Percentiles rank a stretch among this genome's conserved stretches.
Conservation (phyloP, 2,329 filamentous ascomycete species). For the Parascedosporium putredinis region DNA sequence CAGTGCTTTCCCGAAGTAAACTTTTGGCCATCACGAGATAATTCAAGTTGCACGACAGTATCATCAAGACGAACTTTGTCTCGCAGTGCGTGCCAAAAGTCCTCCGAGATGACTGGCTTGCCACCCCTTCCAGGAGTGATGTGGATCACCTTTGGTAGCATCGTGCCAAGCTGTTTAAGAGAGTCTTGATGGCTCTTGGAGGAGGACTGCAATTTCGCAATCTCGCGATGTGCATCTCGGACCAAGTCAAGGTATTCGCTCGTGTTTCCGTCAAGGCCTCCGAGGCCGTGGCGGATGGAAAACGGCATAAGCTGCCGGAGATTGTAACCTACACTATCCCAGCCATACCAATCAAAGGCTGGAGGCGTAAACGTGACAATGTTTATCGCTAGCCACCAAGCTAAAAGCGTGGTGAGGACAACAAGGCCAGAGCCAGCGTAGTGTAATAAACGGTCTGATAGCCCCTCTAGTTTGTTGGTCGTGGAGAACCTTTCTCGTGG, state of each 20-base stretch:
- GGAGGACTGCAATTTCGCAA: conserved; percentile 20
- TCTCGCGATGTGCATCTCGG: conserved; percentile 19
- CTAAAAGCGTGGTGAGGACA: conserved; percentile 3
- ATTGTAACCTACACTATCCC: conserved; percentile 15
- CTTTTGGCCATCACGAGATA: conserved; percentile 24
- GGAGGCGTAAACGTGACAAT: neutral
- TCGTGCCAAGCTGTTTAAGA: conserved; percentile 31
- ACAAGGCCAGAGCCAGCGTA: conserved; percentile 3
- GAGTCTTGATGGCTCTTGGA: conserved; percentile 25
- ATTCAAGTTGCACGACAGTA: conserved; percentile 35
- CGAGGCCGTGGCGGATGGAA: neutral
- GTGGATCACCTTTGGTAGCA: conserved; percentile 47
- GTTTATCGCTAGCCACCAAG: conserved; percentile 3
- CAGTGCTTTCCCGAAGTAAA: conserved; percentile 36
- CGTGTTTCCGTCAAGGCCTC: neutral
- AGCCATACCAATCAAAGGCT: conserved; percentile 16
- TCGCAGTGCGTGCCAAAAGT: conserved; percentile 56
- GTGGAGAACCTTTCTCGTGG: neutral
- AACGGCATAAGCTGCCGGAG: conserved; percentile 19
- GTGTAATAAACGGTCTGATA: neutral
- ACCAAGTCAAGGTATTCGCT: conserved; percentile 5
- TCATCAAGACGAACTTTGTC: conserved; percentile 40
- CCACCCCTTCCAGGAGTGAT: conserved; percentile 43
- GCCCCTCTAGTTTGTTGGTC: neutral
- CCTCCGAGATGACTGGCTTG: conserved; percentile 40